Evolutionary conservation across 2,329 filamentous ascomycete genomes (phyloP), one percentile per base, ranked within the genome.

Genomic region (Tolypocladium pustulatum): DNA sequence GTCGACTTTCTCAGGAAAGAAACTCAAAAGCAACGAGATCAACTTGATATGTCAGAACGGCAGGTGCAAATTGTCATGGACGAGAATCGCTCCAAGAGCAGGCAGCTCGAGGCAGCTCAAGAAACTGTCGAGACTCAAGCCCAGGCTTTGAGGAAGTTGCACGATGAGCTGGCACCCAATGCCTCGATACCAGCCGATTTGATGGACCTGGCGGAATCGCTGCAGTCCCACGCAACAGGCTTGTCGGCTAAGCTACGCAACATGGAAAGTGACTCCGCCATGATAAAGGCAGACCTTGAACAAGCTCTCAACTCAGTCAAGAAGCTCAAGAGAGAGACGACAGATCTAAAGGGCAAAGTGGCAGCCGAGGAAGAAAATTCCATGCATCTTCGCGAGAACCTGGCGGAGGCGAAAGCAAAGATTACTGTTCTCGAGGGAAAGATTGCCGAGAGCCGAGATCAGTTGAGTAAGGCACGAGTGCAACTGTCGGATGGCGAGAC

Each of bases 401-500:
- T 85, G 10, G 73, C 77, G 0, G 78, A 78, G 57, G 80, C 84
- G 63, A 78, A 78, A 65, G 81, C 82, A 20, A 81, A 78, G 65
- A 76, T 78, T 2, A 60, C 68, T n/a, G 78, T 81, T 2, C 71
- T 87, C 0, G 82, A 86, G 65, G 70, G 67, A 34, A 82, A 87
- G 65, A 70, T 85, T 3, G 77, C 81, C 2, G 84, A 89, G 58
- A 84, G 88, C 60, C 85, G 89, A 43, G 76, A 81, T 17, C 87
- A 94, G 65, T 78, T 96, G 27, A 82, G 80, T 59, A 77, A 81
- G 34, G 75, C 96, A 27, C 84, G 89, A 59, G 76, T 78, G 20
- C 88, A 88, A 69, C 86, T 96, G 67, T 84, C 88, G 1, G 88
- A 92, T 63, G 91, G 90, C 20, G 90, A 94, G 71, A 91, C 86